Evolutionary conservation across 805 yeast genomes (phyloP), one percentile per base, ranked within the genome.

Genomic region (Metschnikowia lochheadii): DNA sequence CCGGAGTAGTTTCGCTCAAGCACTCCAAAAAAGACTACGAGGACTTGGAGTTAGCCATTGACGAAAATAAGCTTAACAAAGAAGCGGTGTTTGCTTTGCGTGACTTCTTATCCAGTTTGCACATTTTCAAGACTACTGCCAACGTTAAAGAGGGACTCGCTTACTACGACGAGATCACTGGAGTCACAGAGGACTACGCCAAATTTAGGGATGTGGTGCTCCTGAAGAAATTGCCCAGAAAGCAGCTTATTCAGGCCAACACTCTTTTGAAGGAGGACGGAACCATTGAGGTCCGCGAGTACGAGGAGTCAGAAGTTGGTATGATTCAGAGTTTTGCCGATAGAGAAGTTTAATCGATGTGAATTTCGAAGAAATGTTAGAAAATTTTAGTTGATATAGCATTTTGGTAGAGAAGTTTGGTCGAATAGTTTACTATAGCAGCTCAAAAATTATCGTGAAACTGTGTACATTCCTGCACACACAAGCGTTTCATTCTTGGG

Each of bases 221-320:
- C 53, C 69, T 72, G 41, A 85, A 87, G 64, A 87, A 88, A 68
- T 75, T 85, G 58, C 96, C 97, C 54, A 80, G 97, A 66, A 85
- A 83, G 66, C 95, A 88, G 65, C 79, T 85, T 57, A 82, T 89
- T 50, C 97, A 89, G 68, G 88, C 90, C 26, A 89, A 89, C 68
- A 85, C 96, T 7, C 58, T 69, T 23, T 54, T 81, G 41, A 57
- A 63, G 13, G 72, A 62, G 8, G 76, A 67, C 5, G 75, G 67
- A 7, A 65, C 63, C 6, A 82, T 85, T 32, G 75, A 68, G 38
- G 73, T 89, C n/a, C 76, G 74, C 50, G 96, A 87, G 63, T 89
- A 89, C 60, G 84, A 80, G 26, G 92, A 87, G 63, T 75, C 83
- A 11, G 83, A 82, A 56, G 72, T 74, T 34, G 96, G 96, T 26